Conservation (phyloP, 345 rosid species). For the Murraya koenigii region DNA sequence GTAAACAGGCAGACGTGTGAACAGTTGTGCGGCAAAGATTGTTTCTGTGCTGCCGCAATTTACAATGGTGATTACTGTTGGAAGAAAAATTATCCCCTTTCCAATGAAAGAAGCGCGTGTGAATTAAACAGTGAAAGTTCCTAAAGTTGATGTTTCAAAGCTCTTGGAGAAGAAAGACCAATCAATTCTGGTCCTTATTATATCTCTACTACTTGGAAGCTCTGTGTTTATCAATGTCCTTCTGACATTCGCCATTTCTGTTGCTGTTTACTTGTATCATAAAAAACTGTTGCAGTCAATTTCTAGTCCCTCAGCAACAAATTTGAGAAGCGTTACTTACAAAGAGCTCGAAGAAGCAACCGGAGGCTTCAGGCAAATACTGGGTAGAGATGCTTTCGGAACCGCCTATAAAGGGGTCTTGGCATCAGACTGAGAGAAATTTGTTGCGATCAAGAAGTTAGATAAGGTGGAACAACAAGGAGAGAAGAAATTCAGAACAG, state of each 20-base stretch:
- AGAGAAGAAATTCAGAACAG: slow-evolving; percentile 9
- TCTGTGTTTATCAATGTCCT: slow-evolving; percentile 13
- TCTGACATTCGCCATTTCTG: background rate
- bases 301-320: background rate
- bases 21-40: background rate
- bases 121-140: slow-evolving; percentile 4
- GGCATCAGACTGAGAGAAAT: background rate
- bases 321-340: background rate
- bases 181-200: background rate
- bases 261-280: background rate
- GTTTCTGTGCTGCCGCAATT: slow-evolving; percentile 9
- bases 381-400: slow-evolving; percentile 14
- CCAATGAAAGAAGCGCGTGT: slow-evolving; percentile 1
- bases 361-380: slow-evolving; percentile 1
- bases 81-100: slow-evolving; percentile 19
- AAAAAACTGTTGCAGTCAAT: background rate
- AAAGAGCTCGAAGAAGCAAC: slow-evolving; percentile 15
- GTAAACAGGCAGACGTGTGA: background rate
- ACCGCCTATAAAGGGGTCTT: slow-evolving; percentile 12
- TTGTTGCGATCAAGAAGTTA: slow-evolving; percentile 12
- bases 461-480: slow-evolving; percentile 12
- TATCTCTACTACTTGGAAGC: slow-evolving; percentile 1
- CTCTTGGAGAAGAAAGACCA: background rate
- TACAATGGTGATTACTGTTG: background rate
- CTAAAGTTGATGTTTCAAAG: background rate